Conservation (phyloP, 2,329 filamentous ascomycete species). For the Sphaceloma murrayae region DNA sequence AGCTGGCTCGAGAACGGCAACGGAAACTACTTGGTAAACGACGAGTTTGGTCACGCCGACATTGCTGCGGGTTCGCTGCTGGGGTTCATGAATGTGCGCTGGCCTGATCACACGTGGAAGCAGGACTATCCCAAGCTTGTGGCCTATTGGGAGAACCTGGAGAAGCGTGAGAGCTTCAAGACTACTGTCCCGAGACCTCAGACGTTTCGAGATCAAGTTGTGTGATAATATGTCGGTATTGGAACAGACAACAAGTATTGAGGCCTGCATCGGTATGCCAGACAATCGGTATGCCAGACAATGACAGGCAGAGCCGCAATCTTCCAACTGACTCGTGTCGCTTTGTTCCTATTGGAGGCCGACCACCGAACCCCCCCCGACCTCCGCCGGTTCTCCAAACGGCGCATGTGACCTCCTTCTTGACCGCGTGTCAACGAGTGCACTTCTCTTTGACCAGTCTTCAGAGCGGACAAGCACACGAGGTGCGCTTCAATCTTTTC, state of each 20-base stretch:
- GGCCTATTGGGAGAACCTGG: slow-evolving; percentile 38
- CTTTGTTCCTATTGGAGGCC: slow-evolving; percentile 5
- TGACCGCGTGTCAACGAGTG: slow-evolving; percentile 1
- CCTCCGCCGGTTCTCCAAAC: background rate
- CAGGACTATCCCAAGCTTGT: slow-evolving; percentile 29
- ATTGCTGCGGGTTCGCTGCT: slow-evolving; percentile 29
- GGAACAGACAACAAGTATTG: too few species aligned
- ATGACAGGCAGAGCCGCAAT: slow-evolving; percentile 9
- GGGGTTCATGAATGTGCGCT: slow-evolving; percentile 29
- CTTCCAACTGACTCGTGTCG: background rate
- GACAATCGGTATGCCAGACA: slow-evolving; percentile 2
- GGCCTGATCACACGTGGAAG: slow-evolving; percentile 29
- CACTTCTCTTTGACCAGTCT: background rate
- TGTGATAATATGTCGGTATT: too few species aligned
- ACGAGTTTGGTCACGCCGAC: slow-evolving; percentile 30
- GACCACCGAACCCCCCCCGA: slow-evolving; percentile 2
- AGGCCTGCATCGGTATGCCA: too few species aligned
- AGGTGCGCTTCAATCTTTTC: background rate
- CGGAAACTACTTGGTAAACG: slow-evolving; percentile 26
- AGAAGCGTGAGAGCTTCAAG: slow-evolving; percentile 36
- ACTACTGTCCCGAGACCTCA: slow-evolving; percentile 28
- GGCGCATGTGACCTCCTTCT: slow-evolving; percentile 8
- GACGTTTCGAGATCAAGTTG: slow-evolving; percentile 30
- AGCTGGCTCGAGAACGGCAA: slow-evolving; percentile 24
- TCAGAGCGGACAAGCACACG: background rate